Base-by-base conservation (phyloP, 75 land plant genomes). In the Sequoiadendron giganteum region DNA sequence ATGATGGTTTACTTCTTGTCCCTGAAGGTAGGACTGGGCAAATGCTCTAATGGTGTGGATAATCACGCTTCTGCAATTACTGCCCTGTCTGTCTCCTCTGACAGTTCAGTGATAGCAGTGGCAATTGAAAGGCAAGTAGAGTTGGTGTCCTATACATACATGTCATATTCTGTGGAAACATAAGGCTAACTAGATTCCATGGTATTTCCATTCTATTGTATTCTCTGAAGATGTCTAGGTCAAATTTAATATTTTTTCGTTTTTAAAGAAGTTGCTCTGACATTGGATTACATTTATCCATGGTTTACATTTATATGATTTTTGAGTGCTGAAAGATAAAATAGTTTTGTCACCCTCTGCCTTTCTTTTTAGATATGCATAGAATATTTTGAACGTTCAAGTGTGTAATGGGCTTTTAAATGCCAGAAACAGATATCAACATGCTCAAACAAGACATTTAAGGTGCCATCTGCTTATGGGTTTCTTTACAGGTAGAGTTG, bases 71-170 rank as follows among this genome's bases (percentile, higher is more conserved):
- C 91, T 58, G 92, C 91, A 38, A 86, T 93, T 14, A 93, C 93
- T 73, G 92, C 91, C 84, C 19, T 94, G 5, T 92, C 89, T 88
- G 86, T 92, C 18, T 88, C 88, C 58, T 77, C 88, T 78, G 86
- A 94, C 89, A 90, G 92, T 79, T 90, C 95, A 70, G 43, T 92
- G 47, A 85, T 93, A 89, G 93, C 91, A 16, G 95, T 89, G 3
- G 92, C 95, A 15, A 81, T 92, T 86, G 92, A 94, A 78, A 89
- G 92, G 94, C 72, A 90, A 86, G 83, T 80, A 81, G 19, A 42
- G 76, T 81, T 39, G 78, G n/a, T 78, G 8, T 76, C 18, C 40
- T 78, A 16, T 78, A 38, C 11, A 42, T 76, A 78, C 81, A 78
- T 3, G 25, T 78, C 13, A 78, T 39, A 40, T 78, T 39, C 18